These are phyloP conservation scores for Reutealis trisperma DNA, from an alignment of 345 rosid genomes.

Conservation along the genomic window DNA sequence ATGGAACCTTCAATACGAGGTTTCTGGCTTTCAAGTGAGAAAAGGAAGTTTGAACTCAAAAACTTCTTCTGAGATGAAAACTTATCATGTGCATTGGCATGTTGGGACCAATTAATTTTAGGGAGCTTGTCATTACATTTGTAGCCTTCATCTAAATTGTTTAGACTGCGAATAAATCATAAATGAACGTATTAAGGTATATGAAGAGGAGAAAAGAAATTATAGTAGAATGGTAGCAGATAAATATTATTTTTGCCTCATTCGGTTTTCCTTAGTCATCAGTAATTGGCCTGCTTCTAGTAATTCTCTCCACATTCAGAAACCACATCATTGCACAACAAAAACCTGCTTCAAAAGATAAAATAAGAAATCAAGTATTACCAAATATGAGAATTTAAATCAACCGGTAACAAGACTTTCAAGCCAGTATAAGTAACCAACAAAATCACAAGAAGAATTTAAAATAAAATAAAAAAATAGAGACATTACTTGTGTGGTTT, in stretches of 20 bases:
- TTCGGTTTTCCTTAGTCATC: conserved; percentile 38
- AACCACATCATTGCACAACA: background rate
- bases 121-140: conserved; percentile 48
- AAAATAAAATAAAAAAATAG: background rate
- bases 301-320: background rate
- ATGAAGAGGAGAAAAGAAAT: background rate
- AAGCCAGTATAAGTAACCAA: background rate
- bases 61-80: conserved; percentile 44
- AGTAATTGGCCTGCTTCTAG: conserved; percentile 17
- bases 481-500: background rate
- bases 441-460: background rate
- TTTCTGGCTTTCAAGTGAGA: conserved; percentile 66
- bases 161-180: conserved; percentile 38
- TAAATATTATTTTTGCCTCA: conserved; percentile 36
- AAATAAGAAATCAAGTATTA: background rate
- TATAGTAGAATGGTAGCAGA: conserved; percentile 5
- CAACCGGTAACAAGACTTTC: background rate
- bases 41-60: conserved; percentile 66
- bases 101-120: conserved; percentile 73
- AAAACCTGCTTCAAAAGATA: background rate
- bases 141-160: conserved; percentile 39
- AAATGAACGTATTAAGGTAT: conserved; percentile 17
- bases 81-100: conserved; percentile 44
- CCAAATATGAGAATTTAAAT: background rate
- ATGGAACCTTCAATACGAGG: conserved; percentile 45